A percentile compares a stretch with the other conserved stretches of the same genome.
These are phyloP conservation scores for Mucor lusitanicus DNA, from an alignment of 371 early-diverging fungal species.

Conservation along the genomic window DNA sequence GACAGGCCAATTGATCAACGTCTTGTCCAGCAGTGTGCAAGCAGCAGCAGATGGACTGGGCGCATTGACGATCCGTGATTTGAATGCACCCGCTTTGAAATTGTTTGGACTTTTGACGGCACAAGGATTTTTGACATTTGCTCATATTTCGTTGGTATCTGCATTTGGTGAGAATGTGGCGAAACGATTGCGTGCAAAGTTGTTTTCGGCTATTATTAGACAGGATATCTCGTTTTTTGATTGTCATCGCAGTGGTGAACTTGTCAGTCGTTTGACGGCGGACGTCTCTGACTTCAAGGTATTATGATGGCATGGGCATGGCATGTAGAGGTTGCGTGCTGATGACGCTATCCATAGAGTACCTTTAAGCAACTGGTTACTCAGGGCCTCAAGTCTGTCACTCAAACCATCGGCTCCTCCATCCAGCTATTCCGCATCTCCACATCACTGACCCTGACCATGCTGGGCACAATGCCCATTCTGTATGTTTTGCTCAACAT, in stretches of 20 bases:
- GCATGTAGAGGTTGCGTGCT: background rate
- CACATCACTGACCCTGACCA: slow-evolving; percentile 62
- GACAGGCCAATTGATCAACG: slow-evolving; percentile 75
- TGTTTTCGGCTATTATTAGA: slow-evolving; percentile 59
- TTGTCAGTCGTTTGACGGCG: slow-evolving; percentile 66
- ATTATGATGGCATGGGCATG: background rate
- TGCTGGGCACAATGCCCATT: slow-evolving; percentile 67
- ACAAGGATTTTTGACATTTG: slow-evolving; percentile 73
- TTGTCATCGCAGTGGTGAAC: slow-evolving; percentile 60
- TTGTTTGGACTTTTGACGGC: slow-evolving; percentile 56
- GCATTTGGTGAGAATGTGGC: slow-evolving; percentile 74
- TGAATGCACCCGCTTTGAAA: slow-evolving; percentile 57
- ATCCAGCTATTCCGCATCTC: slow-evolving; percentile 70
- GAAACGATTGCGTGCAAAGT: slow-evolving; percentile 53
- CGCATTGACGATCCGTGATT: slow-evolving; percentile 32
- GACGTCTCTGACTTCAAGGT: slow-evolving; percentile 79
- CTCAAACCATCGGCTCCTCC: slow-evolving; percentile 70
- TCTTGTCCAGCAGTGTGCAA: slow-evolving; percentile 50
- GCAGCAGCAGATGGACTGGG: slow-evolving; percentile 27
- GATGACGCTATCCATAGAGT: slow-evolving; percentile 33
- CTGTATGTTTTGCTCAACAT: slow-evolving; percentile 66
- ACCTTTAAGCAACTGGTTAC: slow-evolving; percentile 72
- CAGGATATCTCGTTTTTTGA: slow-evolving; percentile 83
- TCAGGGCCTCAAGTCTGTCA: slow-evolving; percentile 72
- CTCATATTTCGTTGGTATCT: slow-evolving; percentile 74